A percentile compares a stretch with the other conserved stretches of the same genome.
These are phyloP conservation scores for Gloeophyllum trabeum DNA, from an alignment of 768 basidiomycete species.

Conservation along the genomic window DNA sequence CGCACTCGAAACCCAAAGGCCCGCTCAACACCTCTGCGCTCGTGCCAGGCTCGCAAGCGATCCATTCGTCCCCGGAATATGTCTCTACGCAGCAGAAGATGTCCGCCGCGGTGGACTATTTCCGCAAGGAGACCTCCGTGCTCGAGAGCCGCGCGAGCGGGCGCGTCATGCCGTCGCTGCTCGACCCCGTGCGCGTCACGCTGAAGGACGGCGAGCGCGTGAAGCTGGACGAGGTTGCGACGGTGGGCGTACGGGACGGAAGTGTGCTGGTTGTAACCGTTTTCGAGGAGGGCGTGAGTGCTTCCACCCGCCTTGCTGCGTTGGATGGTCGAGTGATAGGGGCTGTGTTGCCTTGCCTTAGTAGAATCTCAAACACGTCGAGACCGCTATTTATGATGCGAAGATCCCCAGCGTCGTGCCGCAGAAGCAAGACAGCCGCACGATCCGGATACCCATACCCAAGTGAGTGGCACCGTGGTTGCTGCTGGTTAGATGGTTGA, in stretches of 20 bases:
- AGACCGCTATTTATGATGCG: slow-evolving; percentile 65
- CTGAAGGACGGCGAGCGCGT: slow-evolving; percentile 17
- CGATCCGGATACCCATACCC: slow-evolving; percentile 72
- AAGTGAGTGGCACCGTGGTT: slow-evolving; percentile 33
- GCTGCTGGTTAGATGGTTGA: not conserved
- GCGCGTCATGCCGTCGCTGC: slow-evolving; percentile 62
- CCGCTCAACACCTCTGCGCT: too few relatives aligned
- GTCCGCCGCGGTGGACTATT: slow-evolving; percentile 56
- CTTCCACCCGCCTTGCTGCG: not conserved
- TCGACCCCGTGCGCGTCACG: slow-evolving; percentile 56
- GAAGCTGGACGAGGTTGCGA: slow-evolving; percentile 61
- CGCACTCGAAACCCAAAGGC: too few relatives aligned
- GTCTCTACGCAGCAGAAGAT: slow-evolving; percentile 53
- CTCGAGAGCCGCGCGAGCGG: slow-evolving; percentile 66
- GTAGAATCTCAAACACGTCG: slow-evolving; percentile 70
- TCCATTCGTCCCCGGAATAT: slow-evolving; percentile 48
- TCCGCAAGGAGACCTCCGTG: slow-evolving; percentile 64
- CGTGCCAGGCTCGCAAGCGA: slow-evolving; percentile 55
- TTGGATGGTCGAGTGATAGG: not conserved
- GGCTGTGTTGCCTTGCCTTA: slow-evolving; percentile 11
- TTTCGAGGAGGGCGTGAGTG: slow-evolving; percentile 67
- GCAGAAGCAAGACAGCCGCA: slow-evolving; percentile 57
- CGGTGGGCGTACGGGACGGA: slow-evolving; percentile 74
- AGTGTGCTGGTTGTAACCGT: slow-evolving; percentile 61
- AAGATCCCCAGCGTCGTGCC: slow-evolving; percentile 65